Conservation (phyloP, 805 yeast genomes). For the Hyphopichia homilentoma region DNA sequence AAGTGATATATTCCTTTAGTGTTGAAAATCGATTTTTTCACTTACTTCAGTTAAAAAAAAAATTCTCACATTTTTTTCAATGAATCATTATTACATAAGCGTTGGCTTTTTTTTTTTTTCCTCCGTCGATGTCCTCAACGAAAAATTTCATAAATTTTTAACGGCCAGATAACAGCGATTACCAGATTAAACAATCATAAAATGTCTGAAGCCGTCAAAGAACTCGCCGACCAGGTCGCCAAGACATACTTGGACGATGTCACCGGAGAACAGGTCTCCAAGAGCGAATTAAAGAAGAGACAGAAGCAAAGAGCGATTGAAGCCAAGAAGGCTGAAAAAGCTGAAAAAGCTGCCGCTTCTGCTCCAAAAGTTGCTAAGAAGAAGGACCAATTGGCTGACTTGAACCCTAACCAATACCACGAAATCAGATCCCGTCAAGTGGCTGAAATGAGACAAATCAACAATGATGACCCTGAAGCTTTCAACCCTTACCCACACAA, state of each 20-base stretch:
- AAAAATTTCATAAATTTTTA: too few species aligned
- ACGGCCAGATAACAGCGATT: too few species aligned
- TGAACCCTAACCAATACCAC: constrained; percentile 91
- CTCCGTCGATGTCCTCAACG: too few species aligned
- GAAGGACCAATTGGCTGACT: constrained; percentile 74
- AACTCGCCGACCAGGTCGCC: constrained; percentile 71
- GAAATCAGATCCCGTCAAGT: constrained; percentile 92
- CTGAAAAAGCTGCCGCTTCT: constrained; percentile 52
- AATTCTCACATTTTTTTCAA: too few species aligned
- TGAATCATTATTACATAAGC: too few species aligned
- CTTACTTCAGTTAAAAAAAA: not conserved
- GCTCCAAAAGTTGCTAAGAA: constrained; percentile 48
- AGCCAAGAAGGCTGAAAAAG: constrained; percentile 90
- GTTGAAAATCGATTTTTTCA: not conserved
- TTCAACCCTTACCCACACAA: constrained; percentile 98
- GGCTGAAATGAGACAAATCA: constrained; percentile 62
- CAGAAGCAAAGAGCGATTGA: constrained; percentile 84
- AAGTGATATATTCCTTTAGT: constrained; percentile 1
- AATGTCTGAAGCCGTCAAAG: constrained; percentile 47
- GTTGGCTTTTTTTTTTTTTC: too few species aligned
- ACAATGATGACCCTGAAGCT: constrained; percentile 46
- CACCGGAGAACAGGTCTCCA: constrained; percentile 96
- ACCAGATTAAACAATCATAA: too few species aligned
- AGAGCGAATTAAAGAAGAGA: constrained; percentile 93
- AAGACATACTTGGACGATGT: constrained; percentile 83